These are phyloP conservation scores for Lactarius deliciosus DNA, from an alignment of 768 basidiomycete genomes.

Conservation along the genomic window DNA sequence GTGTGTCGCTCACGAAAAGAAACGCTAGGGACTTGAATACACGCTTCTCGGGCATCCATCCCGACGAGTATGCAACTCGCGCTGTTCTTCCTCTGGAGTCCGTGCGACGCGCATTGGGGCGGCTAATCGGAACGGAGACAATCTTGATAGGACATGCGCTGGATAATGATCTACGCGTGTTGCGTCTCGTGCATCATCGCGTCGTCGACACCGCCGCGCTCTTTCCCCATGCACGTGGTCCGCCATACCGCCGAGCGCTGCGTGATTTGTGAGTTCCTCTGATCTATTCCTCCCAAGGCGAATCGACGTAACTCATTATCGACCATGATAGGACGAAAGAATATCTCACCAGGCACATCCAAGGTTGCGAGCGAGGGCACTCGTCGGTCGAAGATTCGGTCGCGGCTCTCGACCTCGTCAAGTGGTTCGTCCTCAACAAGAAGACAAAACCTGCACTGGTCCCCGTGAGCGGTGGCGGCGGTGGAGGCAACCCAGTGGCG, in stretches of 20 bases:
- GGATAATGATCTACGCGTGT: slow-evolving; percentile 91
- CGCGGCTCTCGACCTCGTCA: slow-evolving; percentile 85
- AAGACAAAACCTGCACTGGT: slow-evolving; percentile 36
- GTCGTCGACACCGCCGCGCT: slow-evolving; percentile 87
- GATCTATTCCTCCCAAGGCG: slow-evolving; percentile 1
- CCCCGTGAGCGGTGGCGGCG: neutral
- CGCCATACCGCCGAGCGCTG: slow-evolving; percentile 74
- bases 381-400: slow-evolving; percentile 88
- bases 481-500: neutral
- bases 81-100: slow-evolving; percentile 68
- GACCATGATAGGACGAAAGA: slow-evolving; percentile 65
- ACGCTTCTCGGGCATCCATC: slow-evolving; percentile 80
- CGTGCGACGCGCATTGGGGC: slow-evolving; percentile 66
- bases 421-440: slow-evolving; percentile 74
- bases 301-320: neutral
- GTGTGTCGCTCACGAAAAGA: neutral
- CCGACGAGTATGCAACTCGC: slow-evolving; percentile 48
- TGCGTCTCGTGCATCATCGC: slow-evolving; percentile 81
- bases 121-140: slow-evolving; percentile 73
- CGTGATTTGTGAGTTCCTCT: slow-evolving; percentile 64
- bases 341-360: slow-evolving; percentile 77
- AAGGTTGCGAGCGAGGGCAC: slow-evolving; percentile 80
- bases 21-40: slow-evolving; percentile 81
- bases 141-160: slow-evolving; percentile 89
- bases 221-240: slow-evolving; percentile 82